Conservation (phyloP, 495 filamentous ascomycete species). For the Neurospora africana region DNA sequence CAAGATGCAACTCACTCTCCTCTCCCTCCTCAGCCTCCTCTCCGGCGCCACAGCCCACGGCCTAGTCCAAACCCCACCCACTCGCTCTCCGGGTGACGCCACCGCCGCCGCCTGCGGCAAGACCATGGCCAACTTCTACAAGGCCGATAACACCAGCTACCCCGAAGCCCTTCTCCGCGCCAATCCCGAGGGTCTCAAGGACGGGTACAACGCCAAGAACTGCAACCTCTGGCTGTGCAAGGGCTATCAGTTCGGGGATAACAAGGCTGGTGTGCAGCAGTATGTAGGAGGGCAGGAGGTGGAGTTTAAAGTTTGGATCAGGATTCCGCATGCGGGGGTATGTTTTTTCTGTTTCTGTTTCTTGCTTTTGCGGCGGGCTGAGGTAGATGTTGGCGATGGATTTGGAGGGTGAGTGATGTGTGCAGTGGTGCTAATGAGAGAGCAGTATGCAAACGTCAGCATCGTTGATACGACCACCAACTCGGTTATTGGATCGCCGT, state of each 20-base stretch:
- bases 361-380: too few species aligned
- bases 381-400: not conserved
- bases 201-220: slow-evolving; percentile 44
- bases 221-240: slow-evolving; percentile 65
- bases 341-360: not conserved
- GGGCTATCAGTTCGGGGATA: slow-evolving; percentile 62
- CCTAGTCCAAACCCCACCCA: slow-evolving; percentile 46
- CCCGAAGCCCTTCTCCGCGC: slow-evolving; percentile 55
- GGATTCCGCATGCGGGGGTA: slow-evolving; percentile 41
- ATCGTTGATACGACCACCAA: slow-evolving; percentile 55
- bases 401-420: not conserved
- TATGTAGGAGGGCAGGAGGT: slow-evolving; percentile 52
- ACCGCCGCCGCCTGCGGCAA: slow-evolving; percentile 51
- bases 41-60: slow-evolving; percentile 51
- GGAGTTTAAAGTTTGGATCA: slow-evolving; percentile 47
- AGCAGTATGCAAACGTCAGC: slow-evolving; percentile 57
- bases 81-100: slow-evolving; percentile 50
- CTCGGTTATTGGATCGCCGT: slow-evolving; percentile 41
- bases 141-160: slow-evolving; percentile 55
- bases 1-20: slow-evolving; percentile 8
- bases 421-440: slow-evolving; percentile 6
- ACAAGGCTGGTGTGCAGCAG: slow-evolving; percentile 51
- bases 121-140: slow-evolving; percentile 50
- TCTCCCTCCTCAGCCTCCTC: slow-evolving; percentile 37
- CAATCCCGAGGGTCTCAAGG: slow-evolving; percentile 35